Conservation (phyloP, 192 early-diverging fungal species). For the Dispira parvispora region DNA sequence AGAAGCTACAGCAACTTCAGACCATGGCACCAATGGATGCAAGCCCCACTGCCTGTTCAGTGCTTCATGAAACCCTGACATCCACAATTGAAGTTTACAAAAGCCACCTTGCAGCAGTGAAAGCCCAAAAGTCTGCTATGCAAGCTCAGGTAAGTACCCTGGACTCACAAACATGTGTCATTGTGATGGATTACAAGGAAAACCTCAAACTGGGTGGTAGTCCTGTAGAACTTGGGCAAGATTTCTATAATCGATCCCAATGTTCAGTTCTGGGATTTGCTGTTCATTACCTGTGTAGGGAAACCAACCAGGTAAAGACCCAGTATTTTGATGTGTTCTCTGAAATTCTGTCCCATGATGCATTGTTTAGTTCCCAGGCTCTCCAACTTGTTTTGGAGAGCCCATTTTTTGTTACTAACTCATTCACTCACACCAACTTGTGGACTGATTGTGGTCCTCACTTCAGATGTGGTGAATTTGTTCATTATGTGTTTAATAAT, state of each 20-base stretch:
- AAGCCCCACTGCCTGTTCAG: not conserved
- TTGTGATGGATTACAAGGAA: not conserved
- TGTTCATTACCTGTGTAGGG: not conserved
- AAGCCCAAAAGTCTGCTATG: not conserved
- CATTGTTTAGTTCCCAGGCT: not conserved
- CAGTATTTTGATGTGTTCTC: not conserved
- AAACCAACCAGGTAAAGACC: not conserved
- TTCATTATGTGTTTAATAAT: not conserved
- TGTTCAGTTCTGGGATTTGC: not conserved
- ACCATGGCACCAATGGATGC: not conserved
- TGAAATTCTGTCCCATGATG: not conserved
- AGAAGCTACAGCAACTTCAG: not conserved
- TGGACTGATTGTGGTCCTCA: not conserved
- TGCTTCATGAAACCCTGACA: not conserved
- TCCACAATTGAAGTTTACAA: not conserved
- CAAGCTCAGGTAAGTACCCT: not conserved
- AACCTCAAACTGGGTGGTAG: not conserved
- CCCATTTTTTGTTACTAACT: not conserved
- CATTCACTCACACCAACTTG: not conserved
- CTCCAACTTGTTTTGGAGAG: not conserved
- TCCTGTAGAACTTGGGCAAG: not conserved
- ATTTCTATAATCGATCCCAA: not conserved
- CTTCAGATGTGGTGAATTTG: not conserved
- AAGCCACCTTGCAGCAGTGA: not conserved
- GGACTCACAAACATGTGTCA: not conserved